phyloP scores from a whole-genome alignment of 2,329 filamentous ascomycete genomes.

The Zasmidium citrigriseum region DNA sequence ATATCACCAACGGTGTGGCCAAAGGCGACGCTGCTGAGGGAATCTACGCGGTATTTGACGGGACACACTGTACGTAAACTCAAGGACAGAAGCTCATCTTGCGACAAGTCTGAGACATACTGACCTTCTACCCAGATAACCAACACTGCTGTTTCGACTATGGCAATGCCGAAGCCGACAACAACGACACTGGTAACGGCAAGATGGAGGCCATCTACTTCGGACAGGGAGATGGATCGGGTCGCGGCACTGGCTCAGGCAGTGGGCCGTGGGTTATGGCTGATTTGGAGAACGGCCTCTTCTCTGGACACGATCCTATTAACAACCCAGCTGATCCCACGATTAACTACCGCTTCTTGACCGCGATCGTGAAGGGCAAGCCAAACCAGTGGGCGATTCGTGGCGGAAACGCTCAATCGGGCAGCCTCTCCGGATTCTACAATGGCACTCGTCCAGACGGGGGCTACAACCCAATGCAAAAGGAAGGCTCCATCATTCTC shows the following conservation, averaged over 20 bases:
- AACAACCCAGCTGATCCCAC: constrained; percentile 56
- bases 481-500: constrained; percentile 65
- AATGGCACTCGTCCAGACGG: constrained; percentile 55
- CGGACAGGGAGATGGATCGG: constrained; percentile 48
- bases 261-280: constrained; percentile 68
- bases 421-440: constrained; percentile 59
- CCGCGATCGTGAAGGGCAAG: constrained; percentile 57
- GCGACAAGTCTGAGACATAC: no score
- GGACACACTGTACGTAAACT: constrained; percentile 58
- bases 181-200: constrained; percentile 55
- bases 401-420: constrained; percentile 57
- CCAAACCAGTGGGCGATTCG: constrained; percentile 60
- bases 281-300: constrained; percentile 66
- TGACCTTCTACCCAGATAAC: no score
- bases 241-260: constrained; percentile 59
- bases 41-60: constrained; percentile 62
- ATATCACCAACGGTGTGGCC: constrained; percentile 53
- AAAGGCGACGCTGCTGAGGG: constrained; percentile 56
- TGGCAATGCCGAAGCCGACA: constrained; percentile 43
- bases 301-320: constrained; percentile 52
- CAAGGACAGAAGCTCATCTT: no score
- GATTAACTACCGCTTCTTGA: constrained; percentile 58
- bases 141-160: constrained; percentile 52
- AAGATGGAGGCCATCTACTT: constrained; percentile 72
- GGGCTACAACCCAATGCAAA: constrained; percentile 63